Conservation (phyloP, 2,329 filamentous ascomycete species). For the Botrytis fabae region DNA sequence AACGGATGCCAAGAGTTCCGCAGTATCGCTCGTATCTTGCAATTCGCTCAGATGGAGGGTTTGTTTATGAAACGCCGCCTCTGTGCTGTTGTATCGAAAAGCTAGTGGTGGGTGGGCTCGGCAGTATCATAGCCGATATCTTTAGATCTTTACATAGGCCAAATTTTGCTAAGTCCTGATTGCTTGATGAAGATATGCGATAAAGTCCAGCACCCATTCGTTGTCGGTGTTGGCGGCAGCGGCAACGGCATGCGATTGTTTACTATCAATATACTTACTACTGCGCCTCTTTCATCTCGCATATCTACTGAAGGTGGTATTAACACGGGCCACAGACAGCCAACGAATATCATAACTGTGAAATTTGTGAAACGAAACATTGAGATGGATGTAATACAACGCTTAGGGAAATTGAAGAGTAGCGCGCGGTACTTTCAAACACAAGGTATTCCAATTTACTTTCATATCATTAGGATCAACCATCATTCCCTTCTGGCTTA, state of each 20-base stretch:
- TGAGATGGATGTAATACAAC: not conserved
- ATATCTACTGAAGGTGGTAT: not conserved
- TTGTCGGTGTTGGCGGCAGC: not conserved
- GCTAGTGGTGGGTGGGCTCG: conserved; percentile 2
- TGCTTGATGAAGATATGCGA: not conserved
- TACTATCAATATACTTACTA: not conserved
- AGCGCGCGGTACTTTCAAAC: conserved; percentile 14
- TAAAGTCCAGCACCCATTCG: not conserved
- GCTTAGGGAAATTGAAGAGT: not conserved
- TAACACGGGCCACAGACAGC: not conserved
- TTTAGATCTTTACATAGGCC: not conserved
- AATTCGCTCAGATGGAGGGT: not conserved
- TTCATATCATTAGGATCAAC: not conserved
- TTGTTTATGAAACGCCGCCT: conserved; percentile 13
- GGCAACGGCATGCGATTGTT: not conserved
- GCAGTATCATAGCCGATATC: not conserved
- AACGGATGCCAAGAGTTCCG: not conserved
- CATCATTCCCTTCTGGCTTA: not conserved
- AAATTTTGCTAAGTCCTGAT: not conserved
- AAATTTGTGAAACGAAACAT: conserved; percentile 19
- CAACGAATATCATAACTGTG: not conserved
- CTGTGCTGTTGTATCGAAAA: conserved; percentile 15
- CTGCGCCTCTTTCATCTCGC: conserved; percentile 8
- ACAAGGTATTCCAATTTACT: not conserved
- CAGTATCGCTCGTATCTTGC: not conserved